phyloP scores from a whole-genome alignment of 345 rosid genomes.

The Rhizophora apiculata region DNA sequence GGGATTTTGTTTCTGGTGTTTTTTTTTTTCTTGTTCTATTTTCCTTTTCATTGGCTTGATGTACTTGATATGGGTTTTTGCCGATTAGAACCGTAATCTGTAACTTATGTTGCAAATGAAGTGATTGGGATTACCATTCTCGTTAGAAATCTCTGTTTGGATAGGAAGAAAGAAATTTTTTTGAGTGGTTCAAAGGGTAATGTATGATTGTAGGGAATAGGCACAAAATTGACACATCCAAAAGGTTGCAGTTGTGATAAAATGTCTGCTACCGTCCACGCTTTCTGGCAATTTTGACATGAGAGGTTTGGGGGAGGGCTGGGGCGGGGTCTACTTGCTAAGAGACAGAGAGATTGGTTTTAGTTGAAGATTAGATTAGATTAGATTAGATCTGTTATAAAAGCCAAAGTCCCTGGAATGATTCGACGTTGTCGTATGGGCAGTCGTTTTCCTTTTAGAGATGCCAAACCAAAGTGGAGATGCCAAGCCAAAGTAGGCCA shows the following conservation, averaged over 20 bases:
- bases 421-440: conserved; percentile 5
- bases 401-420: conserved; percentile 1
- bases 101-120: conserved; percentile 9
- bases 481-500: background rate
- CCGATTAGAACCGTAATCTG: conserved; percentile 12
- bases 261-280: conserved; percentile 6
- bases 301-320: too few species aligned
- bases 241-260: conserved; percentile 14
- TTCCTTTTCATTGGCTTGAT: background rate
- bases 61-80: conserved; percentile 6
- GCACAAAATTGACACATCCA: conserved; percentile 10
- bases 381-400: background rate
- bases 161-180: background rate
- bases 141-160: background rate
- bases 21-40: background rate
- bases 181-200: background rate
- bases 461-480: background rate
- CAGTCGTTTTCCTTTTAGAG: background rate
- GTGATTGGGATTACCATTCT: background rate
- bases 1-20: background rate
- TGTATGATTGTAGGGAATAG: background rate
- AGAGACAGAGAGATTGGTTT: conserved; percentile 6
- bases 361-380: background rate
- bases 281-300: background rate
- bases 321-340: conserved; percentile 1